These are phyloP conservation scores for Xylaria sp. DNA, from an alignment of 2,329 filamentous ascomycete species.

Conservation along the genomic window DNA sequence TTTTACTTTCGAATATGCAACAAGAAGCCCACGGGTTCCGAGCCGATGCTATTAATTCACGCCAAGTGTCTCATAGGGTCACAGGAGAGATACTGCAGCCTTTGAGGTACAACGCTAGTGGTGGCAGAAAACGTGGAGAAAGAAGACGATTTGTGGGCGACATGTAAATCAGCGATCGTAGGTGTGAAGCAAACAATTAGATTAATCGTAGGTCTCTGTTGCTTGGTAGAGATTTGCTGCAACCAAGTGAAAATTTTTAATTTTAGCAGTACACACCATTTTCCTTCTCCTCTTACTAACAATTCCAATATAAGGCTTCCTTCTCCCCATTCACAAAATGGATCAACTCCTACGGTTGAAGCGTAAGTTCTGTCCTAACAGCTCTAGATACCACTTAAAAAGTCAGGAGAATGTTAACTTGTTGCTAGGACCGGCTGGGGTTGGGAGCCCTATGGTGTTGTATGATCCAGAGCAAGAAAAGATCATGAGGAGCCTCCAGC, in stretches of 20 bases:
- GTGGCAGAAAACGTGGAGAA: slow-evolving; percentile 13
- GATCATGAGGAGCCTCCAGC: slow-evolving; percentile 1
- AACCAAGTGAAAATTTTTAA: neutral
- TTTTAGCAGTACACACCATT: neutral
- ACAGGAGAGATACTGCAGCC: slow-evolving; percentile 33
- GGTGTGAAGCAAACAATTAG: neutral
- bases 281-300: neutral
- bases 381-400: neutral
- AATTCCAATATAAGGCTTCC: neutral
- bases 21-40: slow-evolving; percentile 5
- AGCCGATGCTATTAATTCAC: slow-evolving; percentile 12
- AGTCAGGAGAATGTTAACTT: neutral
- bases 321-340: neutral
- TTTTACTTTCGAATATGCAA: slow-evolving; percentile 14
- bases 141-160: neutral
- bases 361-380: neutral
- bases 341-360: neutral
- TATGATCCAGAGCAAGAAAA: slow-evolving; percentile 6
- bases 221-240: neutral
- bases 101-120: slow-evolving; percentile 30
- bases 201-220: neutral
- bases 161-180: neutral
- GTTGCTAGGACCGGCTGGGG: neutral
- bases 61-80: slow-evolving; percentile 29
- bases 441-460: neutral